These are phyloP conservation scores for Daldinia sp. DNA, from an alignment of 2,329 filamentous ascomycete species.

Conservation along the genomic window DNA sequence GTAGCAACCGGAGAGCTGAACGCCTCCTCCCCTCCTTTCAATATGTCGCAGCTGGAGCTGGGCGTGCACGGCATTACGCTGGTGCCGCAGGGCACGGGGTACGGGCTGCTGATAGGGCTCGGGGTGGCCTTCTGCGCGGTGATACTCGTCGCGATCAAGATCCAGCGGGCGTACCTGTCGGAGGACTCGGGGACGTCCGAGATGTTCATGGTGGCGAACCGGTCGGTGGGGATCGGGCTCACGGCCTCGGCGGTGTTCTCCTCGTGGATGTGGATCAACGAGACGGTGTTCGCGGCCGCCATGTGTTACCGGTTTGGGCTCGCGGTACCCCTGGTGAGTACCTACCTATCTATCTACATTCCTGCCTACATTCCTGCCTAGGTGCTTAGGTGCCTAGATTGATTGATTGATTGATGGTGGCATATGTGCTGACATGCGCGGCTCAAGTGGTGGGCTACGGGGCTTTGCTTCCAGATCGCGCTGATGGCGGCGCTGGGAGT, in stretches of 20 bases:
- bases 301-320: constrained; percentile 46
- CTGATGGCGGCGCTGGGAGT: constrained; percentile 63
- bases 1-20: no score
- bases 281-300: constrained; percentile 53
- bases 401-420: constrained; percentile 4
- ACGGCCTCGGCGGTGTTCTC: constrained; percentile 52
- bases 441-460: constrained; percentile 51
- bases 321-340: constrained; percentile 38
- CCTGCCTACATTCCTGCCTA: no score
- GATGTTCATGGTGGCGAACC: constrained; percentile 57
- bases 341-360: not conserved
- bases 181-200: constrained; percentile 60
- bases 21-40: not conserved
- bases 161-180: constrained; percentile 58
- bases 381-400: no score
- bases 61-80: constrained; percentile 35
- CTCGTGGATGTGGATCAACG: constrained; percentile 59
- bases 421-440: constrained; percentile 12
- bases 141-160: constrained; percentile 59
- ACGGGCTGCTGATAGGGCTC: constrained; percentile 63
- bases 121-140: constrained; percentile 61
- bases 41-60: constrained; percentile 33
- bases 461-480: constrained; percentile 59
- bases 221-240: constrained; percentile 49
- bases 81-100: constrained; percentile 49